A percentile compares a stretch with the other conserved stretches of the same genome.
phyloP scores from a whole-genome alignment of 257 asterid genomes.

The Scutellaria barbata region DNA sequence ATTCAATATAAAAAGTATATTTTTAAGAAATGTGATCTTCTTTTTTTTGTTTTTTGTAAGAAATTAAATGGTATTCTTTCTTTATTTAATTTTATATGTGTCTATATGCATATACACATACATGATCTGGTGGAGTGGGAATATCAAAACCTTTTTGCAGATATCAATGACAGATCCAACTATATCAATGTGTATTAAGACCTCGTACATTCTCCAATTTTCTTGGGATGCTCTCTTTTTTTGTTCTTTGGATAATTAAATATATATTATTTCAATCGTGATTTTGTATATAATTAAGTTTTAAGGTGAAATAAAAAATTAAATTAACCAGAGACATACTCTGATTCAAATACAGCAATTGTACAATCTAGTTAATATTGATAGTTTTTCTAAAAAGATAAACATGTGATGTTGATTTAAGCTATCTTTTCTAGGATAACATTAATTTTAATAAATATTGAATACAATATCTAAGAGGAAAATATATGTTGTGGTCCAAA shows the following conservation, averaged over 20 bases:
- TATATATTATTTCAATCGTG: background rate
- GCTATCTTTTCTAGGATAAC: background rate
- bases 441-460: background rate
- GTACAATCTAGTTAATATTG: too few species aligned
- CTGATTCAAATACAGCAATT: background rate
- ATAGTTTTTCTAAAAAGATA: background rate
- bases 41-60: too few species aligned
- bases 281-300: background rate
- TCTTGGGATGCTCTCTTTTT: slow-evolving; percentile 20
- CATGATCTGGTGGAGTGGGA: background rate
- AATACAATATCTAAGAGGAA: background rate
- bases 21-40: too few species aligned
- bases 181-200: background rate
- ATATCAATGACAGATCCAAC: slow-evolving; percentile 15
- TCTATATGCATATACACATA: background rate
- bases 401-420: background rate
- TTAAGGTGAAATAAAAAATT: background rate
- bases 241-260: background rate
- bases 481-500: too few species aligned
- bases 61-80: background rate
- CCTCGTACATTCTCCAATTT: slow-evolving; percentile 10
- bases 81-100: background rate
- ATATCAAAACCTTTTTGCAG: background rate
- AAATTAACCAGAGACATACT: background rate
- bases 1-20: too few species aligned